A percentile compares a stretch with the other conserved stretches of the same genome.
Conservation (phyloP, 2,329 filamentous ascomycete species). For the Zasmidium angulare region DNA sequence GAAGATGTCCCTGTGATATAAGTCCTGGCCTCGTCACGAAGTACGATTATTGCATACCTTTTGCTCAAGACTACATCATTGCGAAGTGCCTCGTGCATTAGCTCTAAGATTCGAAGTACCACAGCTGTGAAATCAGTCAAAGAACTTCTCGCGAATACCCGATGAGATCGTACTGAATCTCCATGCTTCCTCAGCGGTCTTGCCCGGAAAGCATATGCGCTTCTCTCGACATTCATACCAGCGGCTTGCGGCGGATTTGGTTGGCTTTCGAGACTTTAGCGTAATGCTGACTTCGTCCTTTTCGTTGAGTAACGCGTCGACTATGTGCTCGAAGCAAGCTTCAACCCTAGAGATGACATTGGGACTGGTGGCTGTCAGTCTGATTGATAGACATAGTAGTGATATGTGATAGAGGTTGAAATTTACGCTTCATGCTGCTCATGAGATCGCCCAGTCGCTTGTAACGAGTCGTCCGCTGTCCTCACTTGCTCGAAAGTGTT, state of each 20-base stretch:
- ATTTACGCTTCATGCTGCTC: not conserved
- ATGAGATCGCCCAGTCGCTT: too few relatives aligned
- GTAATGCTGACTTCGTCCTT: constrained; percentile 50
- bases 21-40: not conserved
- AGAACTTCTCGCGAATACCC: not conserved
- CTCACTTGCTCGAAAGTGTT: too few relatives aligned
- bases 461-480: too few relatives aligned
- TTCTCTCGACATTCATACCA: constrained; percentile 13
- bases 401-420: not conserved
- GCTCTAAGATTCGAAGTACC: constrained; percentile 55
- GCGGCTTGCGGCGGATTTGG: constrained; percentile 2
- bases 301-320: constrained; percentile 50
- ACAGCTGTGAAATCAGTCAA: constrained; percentile 44
- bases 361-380: constrained; percentile 5
- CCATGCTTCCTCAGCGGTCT: constrained; percentile 57
- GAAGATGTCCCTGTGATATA: constrained; percentile 66
- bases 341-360: constrained; percentile 56
- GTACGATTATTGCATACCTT: constrained; percentile 40
- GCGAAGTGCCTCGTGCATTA: constrained; percentile 54
- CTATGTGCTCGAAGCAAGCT: constrained; percentile 53
- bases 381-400: not conserved
- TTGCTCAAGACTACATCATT: constrained; percentile 55
- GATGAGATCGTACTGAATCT: constrained; percentile 48
- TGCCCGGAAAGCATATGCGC: constrained; percentile 54
- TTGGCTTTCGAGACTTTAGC: constrained; percentile 39